A percentile compares a stretch with the other conserved stretches of the same genome.
phyloP scores from a whole-genome alignment of 2,329 filamentous ascomycete species.

The Stagonosporopsis rhizophila region DNA sequence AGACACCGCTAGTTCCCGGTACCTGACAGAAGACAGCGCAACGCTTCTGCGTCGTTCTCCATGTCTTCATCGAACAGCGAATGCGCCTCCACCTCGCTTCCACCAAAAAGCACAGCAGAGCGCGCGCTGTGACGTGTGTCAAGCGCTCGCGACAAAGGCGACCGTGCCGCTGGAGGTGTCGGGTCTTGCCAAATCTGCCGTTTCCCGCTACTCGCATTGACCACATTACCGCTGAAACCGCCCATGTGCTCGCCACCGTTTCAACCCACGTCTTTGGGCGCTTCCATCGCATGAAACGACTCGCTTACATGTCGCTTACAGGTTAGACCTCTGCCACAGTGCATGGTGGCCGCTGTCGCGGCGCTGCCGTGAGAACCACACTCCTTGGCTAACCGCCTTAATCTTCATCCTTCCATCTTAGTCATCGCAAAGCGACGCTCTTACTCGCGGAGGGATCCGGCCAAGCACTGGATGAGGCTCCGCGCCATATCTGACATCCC shows the following conservation, averaged over 20 bases:
- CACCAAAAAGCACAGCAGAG: slow-evolving; percentile 4
- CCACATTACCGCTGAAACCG: slow-evolving; percentile 44
- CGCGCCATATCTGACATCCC: slow-evolving; percentile 24
- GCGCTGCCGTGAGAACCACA: slow-evolving; percentile 32
- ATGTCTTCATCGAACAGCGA: background rate
- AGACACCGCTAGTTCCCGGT: slow-evolving; percentile 7
- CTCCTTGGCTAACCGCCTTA: slow-evolving; percentile 27
- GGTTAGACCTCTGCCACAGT: slow-evolving; percentile 20
- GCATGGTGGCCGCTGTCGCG: slow-evolving; percentile 36
- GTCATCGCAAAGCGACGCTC: slow-evolving; percentile 3
- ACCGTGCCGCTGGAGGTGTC: background rate
- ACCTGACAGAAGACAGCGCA: background rate
- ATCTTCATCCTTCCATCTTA: slow-evolving; percentile 26
- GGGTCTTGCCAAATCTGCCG: slow-evolving; percentile 12
- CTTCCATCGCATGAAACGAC: slow-evolving; percentile 31
- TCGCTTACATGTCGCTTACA: slow-evolving; percentile 30
- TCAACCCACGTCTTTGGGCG: slow-evolving; percentile 44
- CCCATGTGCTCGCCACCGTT: slow-evolving; percentile 37
- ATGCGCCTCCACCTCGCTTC: background rate
- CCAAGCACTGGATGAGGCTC: slow-evolving; percentile 32
- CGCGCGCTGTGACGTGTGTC: slow-evolving; percentile 8
- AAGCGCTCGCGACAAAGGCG: slow-evolving; percentile 5
- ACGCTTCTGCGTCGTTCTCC: slow-evolving; percentile 9
- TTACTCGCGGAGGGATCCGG: slow-evolving; percentile 41
- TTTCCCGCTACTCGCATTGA: slow-evolving; percentile 30